Base-by-base conservation (phyloP, 768 basidiomycete genomes). In the Rhodotorula taiwanensis region DNA sequence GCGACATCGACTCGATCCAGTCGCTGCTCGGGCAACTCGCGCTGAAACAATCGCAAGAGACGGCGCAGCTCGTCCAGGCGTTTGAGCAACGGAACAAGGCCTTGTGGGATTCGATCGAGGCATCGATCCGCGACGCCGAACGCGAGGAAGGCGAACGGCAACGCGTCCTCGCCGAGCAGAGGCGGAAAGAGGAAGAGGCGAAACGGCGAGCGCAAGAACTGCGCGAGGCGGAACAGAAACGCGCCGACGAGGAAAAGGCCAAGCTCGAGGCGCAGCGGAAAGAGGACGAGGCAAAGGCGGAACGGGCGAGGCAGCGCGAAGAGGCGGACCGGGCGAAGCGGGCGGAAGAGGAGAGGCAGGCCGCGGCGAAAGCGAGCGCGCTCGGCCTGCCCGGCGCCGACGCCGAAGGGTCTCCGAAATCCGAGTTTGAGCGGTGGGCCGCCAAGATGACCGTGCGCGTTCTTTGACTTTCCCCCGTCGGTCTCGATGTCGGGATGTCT, bases 391-490 rank as follows among this genome's bases (percentile, higher is more conserved):
- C 16, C 55, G 44, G 28, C 52, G 50, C 34, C 25, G 66, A 55
- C 9, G 62, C 58, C 14, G 66, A 64, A 28, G 62, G 55, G 0
- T 58, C 55, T 16, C 63, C 57, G 33, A 23, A 66, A 55, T 63
- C 61, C 8, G 76, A 76, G 31, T 76, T 76, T 60, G 78, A 79
- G 64, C 73, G 73, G 57, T 76, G 77, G 61, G 76, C 77, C 45
- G 76, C 81, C 60, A 76, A 72, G 55, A 67, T 66, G 60, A 61
- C 39, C 27, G 71, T 68, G 20, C 16, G n/a, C n/a, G n/a, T n/a
- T n/a, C n/a, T n/a, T n/a, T n/a, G n/a, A n/a, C n/a, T n/a, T n/a
- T n/a, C n/a, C n/a, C n/a, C n/a, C n/a, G n/a, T n/a, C n/a, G n/a
- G n/a, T n/a, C n/a, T n/a, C n/a, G n/a, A n/a, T n/a, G n/a, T n/a